Evolutionary conservation across 2,329 filamentous ascomycete genomes (phyloP).

Genomic region (Diaporthe vexans): DNA sequence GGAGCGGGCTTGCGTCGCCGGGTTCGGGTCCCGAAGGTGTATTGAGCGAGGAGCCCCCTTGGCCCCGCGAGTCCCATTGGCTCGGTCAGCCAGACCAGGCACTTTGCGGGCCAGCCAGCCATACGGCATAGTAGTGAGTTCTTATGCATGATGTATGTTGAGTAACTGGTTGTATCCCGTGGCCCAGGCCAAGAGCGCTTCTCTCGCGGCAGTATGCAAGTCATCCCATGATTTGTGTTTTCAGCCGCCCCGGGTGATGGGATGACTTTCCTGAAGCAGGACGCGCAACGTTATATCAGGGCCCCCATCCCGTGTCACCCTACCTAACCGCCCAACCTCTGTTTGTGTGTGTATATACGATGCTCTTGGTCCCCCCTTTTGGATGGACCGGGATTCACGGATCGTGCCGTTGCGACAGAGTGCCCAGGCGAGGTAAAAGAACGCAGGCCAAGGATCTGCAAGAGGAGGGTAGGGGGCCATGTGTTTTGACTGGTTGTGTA

Average conservation of each 20-base stretch:
- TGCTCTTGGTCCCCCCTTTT: neutral
- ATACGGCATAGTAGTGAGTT: neutral
- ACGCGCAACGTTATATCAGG: neutral
- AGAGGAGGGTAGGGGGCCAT: neutral
- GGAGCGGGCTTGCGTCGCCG: neutral
- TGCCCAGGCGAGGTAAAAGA: neutral
- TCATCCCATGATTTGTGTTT: conserved; percentile 27
- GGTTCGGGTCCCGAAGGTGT: conserved; percentile 14
- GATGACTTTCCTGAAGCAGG: conserved; percentile 26
- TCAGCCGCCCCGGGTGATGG: conserved; percentile 27
- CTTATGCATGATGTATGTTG: no score
- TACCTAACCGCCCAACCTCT: no score
- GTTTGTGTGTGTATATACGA: neutral
- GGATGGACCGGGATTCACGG: conserved; percentile 11
- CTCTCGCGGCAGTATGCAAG: conserved; percentile 29
- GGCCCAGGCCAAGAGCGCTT: neutral
- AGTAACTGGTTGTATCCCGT: no score
- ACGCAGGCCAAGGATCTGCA: neutral
- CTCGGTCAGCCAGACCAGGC: neutral
- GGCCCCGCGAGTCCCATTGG: conserved; percentile 11
- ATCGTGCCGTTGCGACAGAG: conserved; percentile 23
- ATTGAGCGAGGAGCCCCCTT: neutral
- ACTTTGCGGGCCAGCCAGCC: neutral
- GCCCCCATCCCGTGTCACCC: neutral
- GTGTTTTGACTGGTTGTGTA: conserved; percentile 3